Evolutionary conservation across 163 green algal species (phyloP).

Genomic region (Scenedesmus sp.): DNA sequence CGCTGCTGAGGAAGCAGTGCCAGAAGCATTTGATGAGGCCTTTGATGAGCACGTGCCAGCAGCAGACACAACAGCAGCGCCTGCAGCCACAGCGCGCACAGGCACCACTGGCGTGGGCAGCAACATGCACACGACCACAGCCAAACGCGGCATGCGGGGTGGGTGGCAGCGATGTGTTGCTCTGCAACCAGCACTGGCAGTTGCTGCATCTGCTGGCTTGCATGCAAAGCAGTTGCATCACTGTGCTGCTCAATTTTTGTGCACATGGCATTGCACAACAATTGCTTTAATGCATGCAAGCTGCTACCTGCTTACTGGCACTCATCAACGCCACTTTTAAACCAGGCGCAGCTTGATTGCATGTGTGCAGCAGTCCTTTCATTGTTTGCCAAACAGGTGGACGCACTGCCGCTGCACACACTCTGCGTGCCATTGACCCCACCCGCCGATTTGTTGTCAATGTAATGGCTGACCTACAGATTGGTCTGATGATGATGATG

Average conservation of each 20-base stretch:
- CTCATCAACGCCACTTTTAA: neutral
- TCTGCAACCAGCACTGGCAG: neutral
- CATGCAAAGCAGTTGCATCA: neutral
- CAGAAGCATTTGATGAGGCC: conserved; percentile 23
- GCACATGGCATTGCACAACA: neutral
- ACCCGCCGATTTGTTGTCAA: neutral
- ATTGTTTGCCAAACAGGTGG: neutral
- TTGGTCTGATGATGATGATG: conserved; percentile 43
- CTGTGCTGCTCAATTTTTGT: neutral
- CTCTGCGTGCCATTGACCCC: neutral
- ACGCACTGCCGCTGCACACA: neutral
- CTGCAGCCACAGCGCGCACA: neutral
- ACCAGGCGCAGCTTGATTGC: neutral
- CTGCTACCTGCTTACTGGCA: neutral
- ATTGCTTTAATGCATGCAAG: neutral
- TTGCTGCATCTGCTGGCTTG: neutral
- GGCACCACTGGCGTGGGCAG: neutral
- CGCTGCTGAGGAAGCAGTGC: conserved; percentile 36
- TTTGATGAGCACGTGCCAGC: conserved; percentile 9
- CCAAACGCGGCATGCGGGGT: conserved; percentile 39
- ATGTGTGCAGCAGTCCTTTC: neutral
- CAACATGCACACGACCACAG: conserved; percentile 27
- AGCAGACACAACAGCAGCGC: neutral
- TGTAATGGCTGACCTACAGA: conserved; percentile 2
- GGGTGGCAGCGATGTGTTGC: neutral